Evolutionary conservation across 129 eudicot genomes (phyloP).

Genomic region (Glebionis coronaria): DNA sequence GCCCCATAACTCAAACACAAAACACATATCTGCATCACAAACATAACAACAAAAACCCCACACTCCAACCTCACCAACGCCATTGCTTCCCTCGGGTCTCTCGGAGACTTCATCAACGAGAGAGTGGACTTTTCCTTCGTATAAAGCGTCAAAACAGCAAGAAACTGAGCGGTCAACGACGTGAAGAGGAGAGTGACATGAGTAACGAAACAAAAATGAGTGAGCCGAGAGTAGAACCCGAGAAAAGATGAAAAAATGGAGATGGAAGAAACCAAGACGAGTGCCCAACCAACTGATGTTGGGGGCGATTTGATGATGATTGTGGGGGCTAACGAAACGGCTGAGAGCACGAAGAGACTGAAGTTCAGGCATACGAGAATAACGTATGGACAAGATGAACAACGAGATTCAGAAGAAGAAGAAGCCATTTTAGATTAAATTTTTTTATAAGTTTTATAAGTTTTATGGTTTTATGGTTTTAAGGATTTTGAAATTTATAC

Average conservation of each 20-base stretch:
- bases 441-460: conserved; percentile 28
- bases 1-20: conserved; percentile 42
- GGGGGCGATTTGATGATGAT: conserved; percentile 58
- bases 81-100: conserved; percentile 60
- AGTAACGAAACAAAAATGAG: conserved; percentile 53
- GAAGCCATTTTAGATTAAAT: conserved; percentile 36
- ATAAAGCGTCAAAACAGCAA: conserved; percentile 48
- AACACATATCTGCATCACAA: conserved; percentile 51
- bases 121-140: conserved; percentile 53
- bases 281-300: conserved; percentile 56
- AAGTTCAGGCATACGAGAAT: conserved; percentile 50
- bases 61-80: conserved; percentile 59
- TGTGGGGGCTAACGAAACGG: conserved; percentile 52
- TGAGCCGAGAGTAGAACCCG: conserved; percentile 54
- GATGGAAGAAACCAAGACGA: conserved; percentile 47
- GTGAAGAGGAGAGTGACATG: conserved; percentile 59
- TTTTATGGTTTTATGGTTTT: conserved; percentile 4
- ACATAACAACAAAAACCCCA: conserved; percentile 63
- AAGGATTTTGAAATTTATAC: conserved; percentile 23
- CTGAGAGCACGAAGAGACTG: conserved; percentile 53
- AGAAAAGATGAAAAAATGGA: conserved; percentile 55
- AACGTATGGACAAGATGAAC: conserved; percentile 46
- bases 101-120: conserved; percentile 40
- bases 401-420: conserved; percentile 48
- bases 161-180: conserved; percentile 42